Percentiles rank a stretch among this genome's conserved stretches.
These are phyloP conservation scores for Cutaneotrichosporon cavernicola DNA, from an alignment of 1,284 basidiomycete genomes.

Conservation along the genomic window DNA sequence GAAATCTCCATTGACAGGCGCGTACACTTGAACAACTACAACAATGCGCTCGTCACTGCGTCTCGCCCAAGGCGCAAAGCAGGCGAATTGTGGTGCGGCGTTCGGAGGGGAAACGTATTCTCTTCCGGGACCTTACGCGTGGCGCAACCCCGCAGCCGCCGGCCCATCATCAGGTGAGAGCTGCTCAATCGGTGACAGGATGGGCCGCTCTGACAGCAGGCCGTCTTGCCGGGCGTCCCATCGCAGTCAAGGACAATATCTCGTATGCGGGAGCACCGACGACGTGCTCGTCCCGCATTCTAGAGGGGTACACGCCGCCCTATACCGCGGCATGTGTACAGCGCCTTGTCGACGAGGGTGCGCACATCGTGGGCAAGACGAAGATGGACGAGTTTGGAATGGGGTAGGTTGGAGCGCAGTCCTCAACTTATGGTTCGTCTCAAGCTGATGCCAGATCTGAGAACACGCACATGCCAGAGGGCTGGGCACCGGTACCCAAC, in stretches of 20 bases:
- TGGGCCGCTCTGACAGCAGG: conserved; percentile 21
- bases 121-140: conserved; percentile 36
- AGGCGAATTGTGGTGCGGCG: neutral
- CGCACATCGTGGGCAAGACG: conserved; percentile 76
- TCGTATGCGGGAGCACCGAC: conserved; percentile 68
- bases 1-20: neutral
- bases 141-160: conserved; percentile 29
- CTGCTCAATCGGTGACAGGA: neutral
- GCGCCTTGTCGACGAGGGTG: conserved; percentile 65
- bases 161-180: conserved; percentile 26
- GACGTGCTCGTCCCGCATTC: conserved; percentile 74
- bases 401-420: conserved; percentile 62
- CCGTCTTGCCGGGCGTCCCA: conserved; percentile 34
- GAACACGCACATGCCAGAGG: conserved; percentile 33
- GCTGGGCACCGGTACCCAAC: conserved; percentile 65
- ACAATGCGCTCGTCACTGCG: neutral
- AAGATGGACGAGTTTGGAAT: conserved; percentile 99
- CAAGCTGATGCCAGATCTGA: conserved; percentile 39
- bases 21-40: neutral
- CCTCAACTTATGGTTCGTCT: neutral
- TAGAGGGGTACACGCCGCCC: conserved; percentile 70
- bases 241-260: conserved; percentile 86
- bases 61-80: neutral
- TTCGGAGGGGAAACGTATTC: neutral
- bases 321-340: conserved; percentile 84